These are phyloP conservation scores for Austroboletus rostrupii DNA, from an alignment of 1,284 basidiomycete species.

Conservation along the genomic window DNA sequence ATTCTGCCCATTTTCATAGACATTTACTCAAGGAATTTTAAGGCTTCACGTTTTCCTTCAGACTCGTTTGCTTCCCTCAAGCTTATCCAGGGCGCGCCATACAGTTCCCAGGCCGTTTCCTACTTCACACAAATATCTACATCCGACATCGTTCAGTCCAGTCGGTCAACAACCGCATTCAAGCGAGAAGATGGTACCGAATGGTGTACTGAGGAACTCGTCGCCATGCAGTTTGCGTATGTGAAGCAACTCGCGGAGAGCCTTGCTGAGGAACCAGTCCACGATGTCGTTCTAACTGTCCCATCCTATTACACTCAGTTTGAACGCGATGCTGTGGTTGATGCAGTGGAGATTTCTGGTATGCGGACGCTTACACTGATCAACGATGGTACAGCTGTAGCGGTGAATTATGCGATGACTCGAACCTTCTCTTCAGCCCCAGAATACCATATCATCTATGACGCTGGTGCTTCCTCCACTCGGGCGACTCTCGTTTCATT, in stretches of 20 bases:
- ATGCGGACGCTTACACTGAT: slow-evolving; percentile 81
- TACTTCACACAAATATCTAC: slow-evolving; percentile 69
- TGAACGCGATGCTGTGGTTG: slow-evolving; percentile 84
- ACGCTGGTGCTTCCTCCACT: slow-evolving; percentile 87
- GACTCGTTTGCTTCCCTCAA: slow-evolving; percentile 89
- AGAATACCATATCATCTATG: slow-evolving; percentile 91
- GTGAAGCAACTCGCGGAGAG: slow-evolving; percentile 85
- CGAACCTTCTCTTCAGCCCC: slow-evolving; percentile 71
- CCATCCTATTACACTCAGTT: slow-evolving; percentile 85
- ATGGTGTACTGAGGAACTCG: slow-evolving; percentile 86
- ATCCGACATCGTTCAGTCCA: slow-evolving; percentile 53
- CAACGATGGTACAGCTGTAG: slow-evolving; percentile 90
- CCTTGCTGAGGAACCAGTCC: slow-evolving; percentile 71
- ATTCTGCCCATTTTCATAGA: neutral
- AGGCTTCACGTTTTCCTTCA: slow-evolving; percentile 88
- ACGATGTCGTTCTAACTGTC: slow-evolving; percentile 82
- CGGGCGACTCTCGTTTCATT: slow-evolving; percentile 87
- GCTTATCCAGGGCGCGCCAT: slow-evolving; percentile 76
- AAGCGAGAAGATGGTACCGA: slow-evolving; percentile 57
- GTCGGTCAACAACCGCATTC: slow-evolving; percentile 58
- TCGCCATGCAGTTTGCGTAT: slow-evolving; percentile 93
- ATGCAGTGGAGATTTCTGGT: slow-evolving; percentile 89
- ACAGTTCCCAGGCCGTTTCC: slow-evolving; percentile 55
- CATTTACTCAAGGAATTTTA: slow-evolving; percentile 4
- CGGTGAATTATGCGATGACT: slow-evolving; percentile 96